A percentile compares a stretch with the other conserved stretches of the same genome.
Conservation (phyloP, 306 rosid genomes). For the Cucumis melo region DNA sequence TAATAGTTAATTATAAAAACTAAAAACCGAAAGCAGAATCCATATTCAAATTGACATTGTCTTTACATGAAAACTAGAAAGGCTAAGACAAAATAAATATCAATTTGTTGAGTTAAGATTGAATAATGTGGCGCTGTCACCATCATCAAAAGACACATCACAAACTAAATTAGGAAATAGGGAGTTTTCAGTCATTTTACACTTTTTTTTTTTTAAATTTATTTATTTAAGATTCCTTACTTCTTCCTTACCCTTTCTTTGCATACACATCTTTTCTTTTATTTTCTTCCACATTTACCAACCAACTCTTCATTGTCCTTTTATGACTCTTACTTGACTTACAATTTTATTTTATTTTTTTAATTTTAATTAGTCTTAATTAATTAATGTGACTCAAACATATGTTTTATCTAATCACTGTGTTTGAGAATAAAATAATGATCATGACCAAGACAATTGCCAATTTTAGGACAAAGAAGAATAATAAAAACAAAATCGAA, state of each 20-base stretch:
- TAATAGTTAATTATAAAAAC: background rate
- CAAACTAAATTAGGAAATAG: background rate
- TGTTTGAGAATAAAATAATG: no score
- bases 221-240: background rate
- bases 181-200: background rate
- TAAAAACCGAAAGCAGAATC: background rate
- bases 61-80: background rate
- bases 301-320: background rate
- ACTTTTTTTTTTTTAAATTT: background rate
- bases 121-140: background rate
- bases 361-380: no score
- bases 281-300: background rate
- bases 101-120: background rate
- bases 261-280: background rate
- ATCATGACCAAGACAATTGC: no score
- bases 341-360: no score
- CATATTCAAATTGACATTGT: background rate
- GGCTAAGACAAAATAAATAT: background rate
- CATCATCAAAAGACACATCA: background rate
- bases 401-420: no score
- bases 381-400: no score
- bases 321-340: no score
- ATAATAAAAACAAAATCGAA: no score
- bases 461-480: no score
- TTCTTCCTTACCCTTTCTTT: background rate